Conservation (phyloP, 768 basidiomycete species). For the Myochromella boudieri region DNA sequence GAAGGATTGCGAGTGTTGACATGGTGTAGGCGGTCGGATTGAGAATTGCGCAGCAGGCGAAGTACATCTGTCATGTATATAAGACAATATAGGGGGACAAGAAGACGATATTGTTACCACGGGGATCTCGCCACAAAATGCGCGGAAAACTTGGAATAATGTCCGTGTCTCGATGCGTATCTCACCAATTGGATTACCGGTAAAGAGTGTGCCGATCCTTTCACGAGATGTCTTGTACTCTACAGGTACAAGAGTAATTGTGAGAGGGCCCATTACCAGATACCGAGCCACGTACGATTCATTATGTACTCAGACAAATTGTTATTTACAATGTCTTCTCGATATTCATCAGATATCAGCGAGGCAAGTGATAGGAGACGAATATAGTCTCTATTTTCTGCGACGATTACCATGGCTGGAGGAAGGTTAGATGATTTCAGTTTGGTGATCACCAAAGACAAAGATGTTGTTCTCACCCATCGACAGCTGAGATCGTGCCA, state of each 20-base stretch:
- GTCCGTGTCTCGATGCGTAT: conserved; percentile 4
- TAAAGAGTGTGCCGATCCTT: conserved; percentile 18
- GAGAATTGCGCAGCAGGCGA: conserved; percentile 28
- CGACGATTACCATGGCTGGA: conserved; percentile 4
- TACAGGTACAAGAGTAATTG: conserved; percentile 5
- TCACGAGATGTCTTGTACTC: conserved; percentile 26
- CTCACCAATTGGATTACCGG: conserved; percentile 16
- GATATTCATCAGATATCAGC: conserved; percentile 18
- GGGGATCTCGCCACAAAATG: conserved; percentile 25
- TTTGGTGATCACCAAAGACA: neutral
- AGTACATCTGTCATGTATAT: conserved; percentile 30
- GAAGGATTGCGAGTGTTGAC: conserved; percentile 39
- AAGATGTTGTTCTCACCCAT: conserved; percentile 8
- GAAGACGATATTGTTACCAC: conserved; percentile 18
- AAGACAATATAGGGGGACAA: neutral
- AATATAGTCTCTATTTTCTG: conserved; percentile 8
- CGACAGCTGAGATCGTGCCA: neutral
- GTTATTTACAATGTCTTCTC: conserved; percentile 39
- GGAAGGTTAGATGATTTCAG: neutral
- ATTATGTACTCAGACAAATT: conserved; percentile 30
- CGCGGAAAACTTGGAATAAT: conserved; percentile 13
- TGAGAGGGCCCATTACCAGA: neutral
- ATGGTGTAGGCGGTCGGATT: conserved; percentile 33
- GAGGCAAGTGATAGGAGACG: neutral
- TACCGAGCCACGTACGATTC: conserved; percentile 16